Evolutionary conservation across 73 alveolate genomes (phyloP).

Genomic region (Paramecium sonneborni): DNA sequence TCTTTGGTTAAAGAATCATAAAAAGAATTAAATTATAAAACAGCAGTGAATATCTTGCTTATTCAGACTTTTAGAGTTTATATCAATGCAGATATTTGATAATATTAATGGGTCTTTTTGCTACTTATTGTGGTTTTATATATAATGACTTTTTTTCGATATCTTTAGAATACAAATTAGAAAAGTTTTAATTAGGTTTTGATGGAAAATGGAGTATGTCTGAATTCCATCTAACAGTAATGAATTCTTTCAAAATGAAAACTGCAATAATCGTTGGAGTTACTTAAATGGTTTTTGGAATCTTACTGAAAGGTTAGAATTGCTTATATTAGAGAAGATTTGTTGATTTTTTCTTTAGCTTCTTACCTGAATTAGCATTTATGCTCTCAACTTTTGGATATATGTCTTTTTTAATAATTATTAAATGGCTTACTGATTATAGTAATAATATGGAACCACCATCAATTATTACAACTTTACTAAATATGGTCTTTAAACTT

Average conservation of each 20-base stretch:
- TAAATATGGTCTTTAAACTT: conserved; percentile 84
- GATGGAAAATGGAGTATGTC: conserved; percentile 96
- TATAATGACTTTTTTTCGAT: conserved; percentile 82
- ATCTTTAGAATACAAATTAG: conserved; percentile 66
- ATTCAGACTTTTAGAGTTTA: conserved; percentile 50
- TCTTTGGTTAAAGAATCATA: neutral
- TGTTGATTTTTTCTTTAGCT: conserved; percentile 87
- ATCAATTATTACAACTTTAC: conserved; percentile 88
- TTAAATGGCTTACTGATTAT: conserved; percentile 94
- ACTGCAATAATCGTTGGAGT: conserved; percentile 96
- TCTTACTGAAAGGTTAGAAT: conserved; percentile 91
- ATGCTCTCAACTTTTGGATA: conserved; percentile 90
- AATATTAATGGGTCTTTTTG: conserved; percentile 78
- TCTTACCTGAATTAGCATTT: conserved; percentile 94
- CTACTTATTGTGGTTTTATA: conserved; percentile 79
- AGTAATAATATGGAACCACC: conserved; percentile 85
- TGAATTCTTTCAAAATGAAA: conserved; percentile 97
- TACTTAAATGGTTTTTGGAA: conserved; percentile 95
- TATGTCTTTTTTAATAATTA: conserved; percentile 89
- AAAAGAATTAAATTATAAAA: neutral
- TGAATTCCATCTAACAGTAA: conserved; percentile 81
- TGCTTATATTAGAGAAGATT: conserved; percentile 82
- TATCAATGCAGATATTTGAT: conserved; percentile 72
- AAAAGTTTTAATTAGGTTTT: conserved; percentile 88
- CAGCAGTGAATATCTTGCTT: conserved; percentile 65